Conservation (phyloP, 1,139 yeast genomes). For the Yamadazyma buinensis region DNA sequence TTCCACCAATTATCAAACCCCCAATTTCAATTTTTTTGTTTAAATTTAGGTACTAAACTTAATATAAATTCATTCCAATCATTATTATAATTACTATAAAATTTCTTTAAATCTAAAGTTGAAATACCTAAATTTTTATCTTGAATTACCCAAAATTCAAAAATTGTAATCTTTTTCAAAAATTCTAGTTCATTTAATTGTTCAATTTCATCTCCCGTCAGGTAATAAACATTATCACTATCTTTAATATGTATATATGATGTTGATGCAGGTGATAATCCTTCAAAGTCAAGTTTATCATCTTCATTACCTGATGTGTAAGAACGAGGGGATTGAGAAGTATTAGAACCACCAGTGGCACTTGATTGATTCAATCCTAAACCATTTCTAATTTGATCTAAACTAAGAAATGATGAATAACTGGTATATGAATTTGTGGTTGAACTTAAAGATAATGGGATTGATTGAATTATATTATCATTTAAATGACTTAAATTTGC, state of each 20-base stretch:
- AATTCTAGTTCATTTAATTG: conserved; percentile 20
- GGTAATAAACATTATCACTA: neutral
- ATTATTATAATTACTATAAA: conserved; percentile 14
- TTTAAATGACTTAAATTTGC: conserved; percentile 41
- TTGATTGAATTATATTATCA: conserved; percentile 17
- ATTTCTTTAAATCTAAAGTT: conserved; percentile 16
- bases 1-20: too few species aligned
- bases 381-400: conserved; percentile 22
- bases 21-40: neutral
- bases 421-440: conserved; percentile 5
- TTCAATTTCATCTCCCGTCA: neutral
- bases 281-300: neutral
- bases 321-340: neutral
- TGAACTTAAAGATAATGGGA: too few species aligned
- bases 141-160: conserved; percentile 22
- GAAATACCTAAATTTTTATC: conserved; percentile 17
- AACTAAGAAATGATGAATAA: conserved; percentile 27
- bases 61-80: conserved; percentile 12
- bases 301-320: conserved; percentile 4
- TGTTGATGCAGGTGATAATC: neutral
- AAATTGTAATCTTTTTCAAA: conserved; percentile 28
- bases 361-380: conserved; percentile 9
- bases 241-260: neutral
- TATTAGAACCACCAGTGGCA: conserved; percentile 2
- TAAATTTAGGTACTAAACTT: conserved; percentile 8